Evolutionary conservation across 768 basidiomycete species (phyloP).

Genomic region (Leccinum subtestaceum): DNA sequence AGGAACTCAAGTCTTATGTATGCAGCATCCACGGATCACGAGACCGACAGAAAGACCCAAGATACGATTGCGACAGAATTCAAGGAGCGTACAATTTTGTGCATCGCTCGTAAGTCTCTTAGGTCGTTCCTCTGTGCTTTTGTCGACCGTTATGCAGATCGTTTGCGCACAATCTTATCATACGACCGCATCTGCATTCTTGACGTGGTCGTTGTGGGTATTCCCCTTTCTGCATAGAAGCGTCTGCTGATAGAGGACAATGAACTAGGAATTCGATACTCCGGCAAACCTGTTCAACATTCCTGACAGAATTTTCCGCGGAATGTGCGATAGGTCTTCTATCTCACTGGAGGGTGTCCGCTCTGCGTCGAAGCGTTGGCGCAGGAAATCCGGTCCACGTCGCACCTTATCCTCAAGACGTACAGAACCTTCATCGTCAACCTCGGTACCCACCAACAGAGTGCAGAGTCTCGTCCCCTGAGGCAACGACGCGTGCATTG

Average conservation of each 20-base stretch:
- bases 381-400: conserved; percentile 31
- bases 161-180: conserved; percentile 80
- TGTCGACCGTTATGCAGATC: conserved; percentile 46
- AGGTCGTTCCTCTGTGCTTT: background rate
- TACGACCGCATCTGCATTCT: conserved; percentile 76
- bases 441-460: conserved; percentile 72
- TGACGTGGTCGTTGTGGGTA: conserved; percentile 54
- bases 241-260: background rate
- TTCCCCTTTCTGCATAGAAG: background rate
- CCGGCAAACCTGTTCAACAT: conserved; percentile 60
- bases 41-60: conserved; percentile 89
- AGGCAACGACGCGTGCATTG: conserved; percentile 40
- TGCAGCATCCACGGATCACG: conserved; percentile 78
- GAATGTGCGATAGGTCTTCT: conserved; percentile 81
- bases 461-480: conserved; percentile 74
- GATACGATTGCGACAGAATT: conserved; percentile 86
- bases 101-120: conserved; percentile 72
- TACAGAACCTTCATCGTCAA: conserved; percentile 77
- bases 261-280: conserved; percentile 71
- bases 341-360: conserved; percentile 71
- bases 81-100: conserved; percentile 77
- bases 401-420: conserved; percentile 83
- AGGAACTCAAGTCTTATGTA: conserved; percentile 16
- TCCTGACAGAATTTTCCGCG: too few relatives aligned
- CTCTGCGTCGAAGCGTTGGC: conserved; percentile 26